Evolutionary conservation across 768 basidiomycete genomes (phyloP).

Genomic region (Dacryopinax spathularia): DNA sequence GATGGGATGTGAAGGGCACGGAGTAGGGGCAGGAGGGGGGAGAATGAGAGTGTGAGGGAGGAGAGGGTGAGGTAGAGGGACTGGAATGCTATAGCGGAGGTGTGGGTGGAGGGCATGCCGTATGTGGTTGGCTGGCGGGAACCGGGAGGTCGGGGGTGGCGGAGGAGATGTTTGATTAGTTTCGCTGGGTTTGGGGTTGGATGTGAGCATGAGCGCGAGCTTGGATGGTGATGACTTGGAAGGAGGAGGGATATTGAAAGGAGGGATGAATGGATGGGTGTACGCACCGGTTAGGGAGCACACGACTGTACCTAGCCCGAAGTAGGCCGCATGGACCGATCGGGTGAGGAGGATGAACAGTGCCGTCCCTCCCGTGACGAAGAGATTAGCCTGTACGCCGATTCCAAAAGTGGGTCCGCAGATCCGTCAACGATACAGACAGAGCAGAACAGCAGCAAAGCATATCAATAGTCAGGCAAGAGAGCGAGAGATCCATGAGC

Average conservation of each 20-base stretch:
- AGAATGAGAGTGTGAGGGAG: conserved; percentile 15
- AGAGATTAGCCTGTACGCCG: conserved; percentile 25
- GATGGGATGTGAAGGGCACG: conserved; percentile 8
- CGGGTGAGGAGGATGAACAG: conserved; percentile 22
- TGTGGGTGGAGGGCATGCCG: conserved; percentile 34
- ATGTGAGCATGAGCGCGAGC: not conserved
- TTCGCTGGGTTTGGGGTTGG: conserved; percentile 20
- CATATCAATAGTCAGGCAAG: too few relatives aligned
- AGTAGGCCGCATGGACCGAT: conserved; percentile 24
- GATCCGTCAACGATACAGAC: too few relatives aligned
- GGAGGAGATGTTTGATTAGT: conserved; percentile 24
- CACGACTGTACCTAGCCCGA: conserved; percentile 24
- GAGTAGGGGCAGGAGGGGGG: conserved; percentile 9
- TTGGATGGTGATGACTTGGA: not conserved
- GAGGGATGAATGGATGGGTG: not conserved
- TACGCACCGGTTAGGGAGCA: conserved; percentile 23
- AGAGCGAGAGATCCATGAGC: not conserved
- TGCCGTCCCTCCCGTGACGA: conserved; percentile 22
- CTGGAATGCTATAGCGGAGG: conserved; percentile 29
- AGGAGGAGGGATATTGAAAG: not conserved
- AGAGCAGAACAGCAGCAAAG: too few relatives aligned
- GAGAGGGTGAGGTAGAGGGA: conserved; percentile 24
- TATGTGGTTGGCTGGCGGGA: conserved; percentile 25
- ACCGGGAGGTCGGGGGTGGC: conserved; percentile 22
- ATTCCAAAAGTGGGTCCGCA: too few relatives aligned